Conservation (phyloP, 1,284 basidiomycete species). For the Cutaneotrichosporon dermatis region DNA sequence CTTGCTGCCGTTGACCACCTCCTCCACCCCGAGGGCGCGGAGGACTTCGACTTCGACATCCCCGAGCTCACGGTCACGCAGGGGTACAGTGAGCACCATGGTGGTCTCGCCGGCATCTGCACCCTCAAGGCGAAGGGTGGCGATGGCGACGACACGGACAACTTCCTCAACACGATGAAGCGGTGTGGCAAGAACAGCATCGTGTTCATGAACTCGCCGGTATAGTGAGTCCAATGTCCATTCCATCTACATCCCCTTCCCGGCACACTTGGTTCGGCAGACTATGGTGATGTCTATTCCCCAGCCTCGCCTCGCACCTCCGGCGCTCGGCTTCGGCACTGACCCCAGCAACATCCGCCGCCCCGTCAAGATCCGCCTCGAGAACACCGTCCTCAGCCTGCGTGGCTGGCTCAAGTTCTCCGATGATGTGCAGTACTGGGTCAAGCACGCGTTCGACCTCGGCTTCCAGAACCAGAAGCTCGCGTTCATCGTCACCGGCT, state of each 20-base stretch:
- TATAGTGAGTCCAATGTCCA: slow-evolving; percentile 25
- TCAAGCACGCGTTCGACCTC: slow-evolving; percentile 55
- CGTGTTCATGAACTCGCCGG: slow-evolving; percentile 38
- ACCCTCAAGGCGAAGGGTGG: slow-evolving; percentile 49
- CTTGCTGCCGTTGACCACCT: background rate
- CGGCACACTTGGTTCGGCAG: too few species aligned
- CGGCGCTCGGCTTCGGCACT: slow-evolving; percentile 14
- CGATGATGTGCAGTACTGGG: slow-evolving; percentile 59
- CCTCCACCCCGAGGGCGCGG: background rate
- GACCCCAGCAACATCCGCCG: slow-evolving; percentile 20
- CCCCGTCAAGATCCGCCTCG: slow-evolving; percentile 44
- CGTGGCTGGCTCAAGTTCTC: slow-evolving; percentile 59
- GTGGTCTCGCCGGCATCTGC: slow-evolving; percentile 29
- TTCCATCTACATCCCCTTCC: too few species aligned
- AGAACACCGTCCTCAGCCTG: slow-evolving; percentile 55
- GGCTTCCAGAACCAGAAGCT: slow-evolving; percentile 60
- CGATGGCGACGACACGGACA: slow-evolving; percentile 53
- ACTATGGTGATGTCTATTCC: too few species aligned
- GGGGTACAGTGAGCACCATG: background rate
- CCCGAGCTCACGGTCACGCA: slow-evolving; percentile 2
- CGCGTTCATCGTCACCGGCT: slow-evolving; percentile 62
- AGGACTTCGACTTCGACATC: background rate
- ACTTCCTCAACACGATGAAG: slow-evolving; percentile 54
- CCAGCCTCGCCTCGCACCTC: too few species aligned
- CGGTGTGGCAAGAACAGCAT: slow-evolving; percentile 57